Conservation (phyloP, 2,329 filamentous ascomycete genomes). For the Scedosporium dehoogii region DNA sequence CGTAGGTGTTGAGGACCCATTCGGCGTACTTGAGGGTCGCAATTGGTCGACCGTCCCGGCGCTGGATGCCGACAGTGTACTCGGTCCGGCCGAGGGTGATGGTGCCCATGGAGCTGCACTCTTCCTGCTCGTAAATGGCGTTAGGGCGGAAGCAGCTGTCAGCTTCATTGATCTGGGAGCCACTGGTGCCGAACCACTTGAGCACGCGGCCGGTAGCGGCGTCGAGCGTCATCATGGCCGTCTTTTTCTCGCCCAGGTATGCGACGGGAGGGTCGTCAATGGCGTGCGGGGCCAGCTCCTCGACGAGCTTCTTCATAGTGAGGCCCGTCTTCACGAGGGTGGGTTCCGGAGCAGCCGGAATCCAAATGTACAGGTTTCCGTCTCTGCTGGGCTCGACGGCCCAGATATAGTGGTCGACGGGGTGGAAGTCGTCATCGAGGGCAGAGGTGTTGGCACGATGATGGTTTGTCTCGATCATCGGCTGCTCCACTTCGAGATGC, state of each 20-base stretch:
- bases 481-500: conserved; percentile 73
- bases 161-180: conserved; percentile 56
- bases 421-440: conserved; percentile 46
- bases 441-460: conserved; percentile 59
- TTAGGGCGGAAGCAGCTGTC: conserved; percentile 67
- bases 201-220: conserved; percentile 73
- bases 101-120: conserved; percentile 71
- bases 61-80: conserved; percentile 80
- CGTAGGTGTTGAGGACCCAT: conserved; percentile 87
- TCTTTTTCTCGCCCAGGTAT: conserved; percentile 88
- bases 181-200: conserved; percentile 72
- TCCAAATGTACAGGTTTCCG: conserved; percentile 79
- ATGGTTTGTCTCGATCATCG: conserved; percentile 86
- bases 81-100: conserved; percentile 79
- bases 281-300: conserved; percentile 68
- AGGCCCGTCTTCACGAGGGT: conserved; percentile 58
- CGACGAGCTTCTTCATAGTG: conserved; percentile 81
- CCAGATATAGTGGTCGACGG: conserved; percentile 84
- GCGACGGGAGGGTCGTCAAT: conserved; percentile 68
- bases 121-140: conserved; percentile 56
- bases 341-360: conserved; percentile 45
- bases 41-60: conserved; percentile 62
- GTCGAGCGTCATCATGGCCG: conserved; percentile 79
- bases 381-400: conserved; percentile 87
- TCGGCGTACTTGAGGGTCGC: conserved; percentile 90